phyloP scores from a whole-genome alignment of 768 basidiomycete species.

The Russula virescens region DNA sequence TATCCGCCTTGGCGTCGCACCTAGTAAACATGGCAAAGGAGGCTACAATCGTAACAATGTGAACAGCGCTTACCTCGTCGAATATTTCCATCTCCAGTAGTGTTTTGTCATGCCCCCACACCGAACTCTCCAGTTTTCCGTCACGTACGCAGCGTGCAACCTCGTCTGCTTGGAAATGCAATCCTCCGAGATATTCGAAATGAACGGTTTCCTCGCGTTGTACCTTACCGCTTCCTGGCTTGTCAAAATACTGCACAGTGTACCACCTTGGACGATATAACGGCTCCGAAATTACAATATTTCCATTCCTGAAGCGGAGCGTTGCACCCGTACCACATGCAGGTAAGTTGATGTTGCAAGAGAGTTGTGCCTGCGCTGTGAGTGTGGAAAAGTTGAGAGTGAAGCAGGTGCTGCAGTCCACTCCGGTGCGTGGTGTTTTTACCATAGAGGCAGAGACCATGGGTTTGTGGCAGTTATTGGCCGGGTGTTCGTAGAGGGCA shows the following conservation, averaged over 20 bases:
- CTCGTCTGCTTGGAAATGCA: conserved; percentile 86
- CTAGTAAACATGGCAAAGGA: conserved; percentile 30
- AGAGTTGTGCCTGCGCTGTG: conserved; percentile 66
- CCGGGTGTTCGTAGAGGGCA: conserved; percentile 70
- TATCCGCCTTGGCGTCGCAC: conserved; percentile 66
- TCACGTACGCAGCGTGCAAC: conserved; percentile 72
- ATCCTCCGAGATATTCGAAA: conserved; percentile 39
- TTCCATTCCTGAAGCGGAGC: conserved; percentile 72
- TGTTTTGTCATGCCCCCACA: conserved; percentile 79
- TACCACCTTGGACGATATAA: conserved; percentile 64
- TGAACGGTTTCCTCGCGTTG: conserved; percentile 52
- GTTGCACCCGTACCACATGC: conserved; percentile 46
- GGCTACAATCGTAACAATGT: background rate
- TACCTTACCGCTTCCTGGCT: conserved; percentile 38
- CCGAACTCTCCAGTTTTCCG: conserved; percentile 63
- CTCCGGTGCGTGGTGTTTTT: conserved; percentile 70
- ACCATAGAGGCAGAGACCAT: conserved; percentile 67
- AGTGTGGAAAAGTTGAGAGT: conserved; percentile 64
- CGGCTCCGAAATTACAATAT: conserved; percentile 56
- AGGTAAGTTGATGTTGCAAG: conserved; percentile 57
- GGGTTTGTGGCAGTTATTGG: conserved; percentile 56
- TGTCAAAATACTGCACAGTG: conserved; percentile 55
- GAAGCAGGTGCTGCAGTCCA: conserved; percentile 74
- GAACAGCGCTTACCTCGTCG: conserved; percentile 54
- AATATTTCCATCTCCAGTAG: conserved; percentile 78